Evolutionary conservation across 169 alveolate species (phyloP).

Genomic region (Cyclospora cayetanensis): DNA sequence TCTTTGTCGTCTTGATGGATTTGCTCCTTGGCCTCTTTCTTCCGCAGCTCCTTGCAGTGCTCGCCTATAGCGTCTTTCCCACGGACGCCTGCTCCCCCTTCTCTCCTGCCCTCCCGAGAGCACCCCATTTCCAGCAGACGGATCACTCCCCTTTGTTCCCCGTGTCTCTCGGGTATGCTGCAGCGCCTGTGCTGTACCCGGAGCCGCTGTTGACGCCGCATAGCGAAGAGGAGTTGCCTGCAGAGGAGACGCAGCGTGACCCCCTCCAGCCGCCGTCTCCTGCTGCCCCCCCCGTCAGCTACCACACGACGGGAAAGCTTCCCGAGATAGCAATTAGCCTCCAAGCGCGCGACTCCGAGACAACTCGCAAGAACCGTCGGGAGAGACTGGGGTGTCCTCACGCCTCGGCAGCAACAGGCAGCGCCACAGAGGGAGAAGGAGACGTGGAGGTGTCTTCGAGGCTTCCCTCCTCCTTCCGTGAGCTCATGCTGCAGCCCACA

Average conservation of each 20-base stretch:
- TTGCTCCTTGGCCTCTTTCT: conserved; percentile 53
- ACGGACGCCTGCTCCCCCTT: conserved; percentile 34
- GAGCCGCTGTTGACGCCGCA: conserved; percentile 27
- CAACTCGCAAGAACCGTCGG: too few relatives aligned
- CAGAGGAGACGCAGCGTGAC: background rate
- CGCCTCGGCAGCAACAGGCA: too few relatives aligned
- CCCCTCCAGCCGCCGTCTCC: background rate
- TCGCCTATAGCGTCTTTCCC: conserved; percentile 6
- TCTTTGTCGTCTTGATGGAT: conserved; percentile 25
- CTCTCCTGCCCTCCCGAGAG: background rate
- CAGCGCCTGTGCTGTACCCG: conserved; percentile 17
- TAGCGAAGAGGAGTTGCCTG: background rate
- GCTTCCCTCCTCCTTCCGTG: background rate
- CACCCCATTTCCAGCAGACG: background rate
- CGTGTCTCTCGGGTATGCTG: conserved; percentile 7
- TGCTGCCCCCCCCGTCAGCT: background rate
- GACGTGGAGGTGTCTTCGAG: background rate
- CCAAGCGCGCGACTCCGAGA: too few relatives aligned
- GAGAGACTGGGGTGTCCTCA: too few relatives aligned
- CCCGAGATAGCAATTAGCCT: too few relatives aligned
- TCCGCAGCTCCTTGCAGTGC: conserved; percentile 63
- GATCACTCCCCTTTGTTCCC: conserved; percentile 43
- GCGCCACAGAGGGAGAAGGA: too few relatives aligned
- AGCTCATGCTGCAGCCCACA: conserved; percentile 36
- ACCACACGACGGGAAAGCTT: too few relatives aligned